These are phyloP conservation scores for Casuarina cunninghamiana DNA, from an alignment of 306 rosid species.

Conservation along the genomic window DNA sequence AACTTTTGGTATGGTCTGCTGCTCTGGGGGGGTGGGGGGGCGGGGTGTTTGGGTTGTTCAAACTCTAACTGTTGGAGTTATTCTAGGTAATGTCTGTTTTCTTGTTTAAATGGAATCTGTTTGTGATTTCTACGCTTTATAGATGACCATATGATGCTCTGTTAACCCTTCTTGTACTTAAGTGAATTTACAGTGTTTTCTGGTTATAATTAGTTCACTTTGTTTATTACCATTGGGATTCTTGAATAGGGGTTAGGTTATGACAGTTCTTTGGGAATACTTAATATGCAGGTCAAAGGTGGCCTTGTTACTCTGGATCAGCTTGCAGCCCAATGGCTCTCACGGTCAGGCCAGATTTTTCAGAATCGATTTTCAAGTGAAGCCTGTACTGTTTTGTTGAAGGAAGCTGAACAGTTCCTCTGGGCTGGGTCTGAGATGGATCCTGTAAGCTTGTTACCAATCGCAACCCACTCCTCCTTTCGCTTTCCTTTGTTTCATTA, in stretches of 20 bases:
- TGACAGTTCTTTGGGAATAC: conserved; percentile 33
- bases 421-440: conserved; percentile 99
- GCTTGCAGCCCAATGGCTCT: conserved; percentile 78
- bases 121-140: neutral
- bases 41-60: too few relatives aligned
- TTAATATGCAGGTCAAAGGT: conserved; percentile 71
- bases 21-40: too few relatives aligned
- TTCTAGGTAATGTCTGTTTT: neutral
- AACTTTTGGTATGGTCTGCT: too few relatives aligned
- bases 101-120: neutral
- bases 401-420: conserved; percentile 88
- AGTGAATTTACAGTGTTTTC: neutral
- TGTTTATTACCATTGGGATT: conserved; percentile 8
- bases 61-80: too few relatives aligned
- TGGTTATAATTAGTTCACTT: neutral
- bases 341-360: conserved; percentile 54
- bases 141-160: neutral
- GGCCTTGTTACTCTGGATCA: conserved; percentile 51
- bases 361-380: conserved; percentile 55
- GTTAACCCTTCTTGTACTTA: neutral
- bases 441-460: conserved; percentile 55
- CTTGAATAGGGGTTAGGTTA: neutral
- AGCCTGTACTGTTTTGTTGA: conserved; percentile 54
- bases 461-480: neutral
- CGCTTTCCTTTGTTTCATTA: neutral